Percentiles rank a stretch among this genome's conserved stretches.
Evolutionary conservation across 176 grass and related monocot species (phyloP).

Genomic region (Cymbopogon citratus): DNA sequence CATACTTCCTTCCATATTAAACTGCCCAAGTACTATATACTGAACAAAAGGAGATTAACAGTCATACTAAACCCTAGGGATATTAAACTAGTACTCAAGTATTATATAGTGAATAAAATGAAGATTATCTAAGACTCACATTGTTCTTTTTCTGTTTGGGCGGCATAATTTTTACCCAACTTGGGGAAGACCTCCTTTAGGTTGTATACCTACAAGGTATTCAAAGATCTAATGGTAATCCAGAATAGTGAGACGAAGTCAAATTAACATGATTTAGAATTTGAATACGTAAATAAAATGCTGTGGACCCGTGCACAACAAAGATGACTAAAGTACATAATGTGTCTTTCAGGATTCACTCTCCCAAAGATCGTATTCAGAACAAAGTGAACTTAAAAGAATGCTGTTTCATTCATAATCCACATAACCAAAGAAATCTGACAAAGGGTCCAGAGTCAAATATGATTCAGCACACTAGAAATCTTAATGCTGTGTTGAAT

Average conservation of each 20-base stretch:
- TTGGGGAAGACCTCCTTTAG: conserved; percentile 74
- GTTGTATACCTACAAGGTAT: conserved; percentile 59
- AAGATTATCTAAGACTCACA: conserved; percentile 43
- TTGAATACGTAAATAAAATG: neutral
- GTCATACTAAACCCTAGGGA: conserved; percentile 18
- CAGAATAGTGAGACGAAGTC: neutral
- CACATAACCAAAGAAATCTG: conserved; percentile 1
- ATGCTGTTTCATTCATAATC: neutral
- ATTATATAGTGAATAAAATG: conserved; percentile 1
- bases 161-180: conserved; percentile 85
- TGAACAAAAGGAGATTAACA: neutral
- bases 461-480: neutral
- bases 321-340: neutral
- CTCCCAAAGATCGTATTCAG: neutral
- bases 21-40: neutral
- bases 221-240: conserved; percentile 6
- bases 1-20: conserved; percentile 8
- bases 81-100: too few relatives aligned
- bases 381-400: neutral
- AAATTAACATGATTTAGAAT: neutral
- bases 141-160: conserved; percentile 75
- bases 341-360: neutral
- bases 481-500: neutral
- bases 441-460: neutral
- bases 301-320: neutral